A percentile compares a stretch with the other conserved stretches of the same genome.
phyloP scores from a whole-genome alignment of 2,329 filamentous ascomycete genomes.

The Cordyceps farinosa region DNA sequence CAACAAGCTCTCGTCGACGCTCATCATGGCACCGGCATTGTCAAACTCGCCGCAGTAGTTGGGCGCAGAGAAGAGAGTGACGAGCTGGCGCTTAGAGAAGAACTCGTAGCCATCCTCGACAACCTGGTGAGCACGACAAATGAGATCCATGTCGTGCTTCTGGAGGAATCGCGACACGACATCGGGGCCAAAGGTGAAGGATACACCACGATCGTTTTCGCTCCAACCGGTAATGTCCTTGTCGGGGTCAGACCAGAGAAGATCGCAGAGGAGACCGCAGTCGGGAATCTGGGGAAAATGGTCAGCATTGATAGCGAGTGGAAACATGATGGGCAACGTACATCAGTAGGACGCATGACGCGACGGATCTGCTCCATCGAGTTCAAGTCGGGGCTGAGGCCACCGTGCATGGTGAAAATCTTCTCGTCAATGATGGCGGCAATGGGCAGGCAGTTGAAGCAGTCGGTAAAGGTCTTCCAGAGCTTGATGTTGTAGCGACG shows the following conservation, averaged over 20 bases:
- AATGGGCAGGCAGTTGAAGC: constrained; percentile 98
- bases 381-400: constrained; percentile 93
- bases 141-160: constrained; percentile 99
- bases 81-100: constrained; percentile 96
- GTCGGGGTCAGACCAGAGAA: constrained; percentile 97
- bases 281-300: constrained; percentile 76
- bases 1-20: constrained; percentile 94
- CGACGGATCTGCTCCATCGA: constrained; percentile 99
- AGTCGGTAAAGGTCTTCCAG: constrained; percentile 99
- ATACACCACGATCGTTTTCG: constrained; percentile 97
- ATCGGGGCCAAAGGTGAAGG: constrained; percentile 96
- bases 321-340: constrained; percentile 51
- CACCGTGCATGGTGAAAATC: constrained; percentile 99
- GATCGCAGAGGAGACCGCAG: constrained; percentile 93
- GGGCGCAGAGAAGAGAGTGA: constrained; percentile 95
- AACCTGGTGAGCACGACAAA: constrained; percentile 97
- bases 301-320: constrained; percentile 18
- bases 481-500: constrained; percentile 98
- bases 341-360: constrained; percentile 98
- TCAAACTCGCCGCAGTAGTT: constrained; percentile 99
- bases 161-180: constrained; percentile 96
- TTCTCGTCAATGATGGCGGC: constrained; percentile 99
- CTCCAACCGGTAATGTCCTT: constrained; percentile 99
- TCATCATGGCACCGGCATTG: constrained; percentile 99
- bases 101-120: constrained; percentile 99